Conservation (phyloP, 2,329 filamentous ascomycete genomes). For the Colletotrichum agaves region DNA sequence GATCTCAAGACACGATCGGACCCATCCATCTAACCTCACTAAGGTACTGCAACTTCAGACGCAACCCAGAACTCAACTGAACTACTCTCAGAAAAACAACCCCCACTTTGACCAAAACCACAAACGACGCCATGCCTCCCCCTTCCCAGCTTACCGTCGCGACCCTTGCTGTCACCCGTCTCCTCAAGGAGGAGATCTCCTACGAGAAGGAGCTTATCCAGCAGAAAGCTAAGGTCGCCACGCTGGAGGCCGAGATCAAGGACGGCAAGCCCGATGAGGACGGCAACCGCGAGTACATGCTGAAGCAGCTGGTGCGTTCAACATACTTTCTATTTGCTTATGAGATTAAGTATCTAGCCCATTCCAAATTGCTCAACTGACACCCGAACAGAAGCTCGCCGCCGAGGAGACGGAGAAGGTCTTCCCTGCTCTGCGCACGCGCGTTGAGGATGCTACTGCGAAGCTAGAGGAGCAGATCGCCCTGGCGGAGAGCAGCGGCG, state of each 20-base stretch:
- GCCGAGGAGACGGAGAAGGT: constrained; percentile 90
- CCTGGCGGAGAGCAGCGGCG: constrained; percentile 61
- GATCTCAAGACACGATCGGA: not conserved
- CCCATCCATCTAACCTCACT: not conserved
- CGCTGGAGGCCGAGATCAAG: constrained; percentile 71
- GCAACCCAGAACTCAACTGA: not conserved
- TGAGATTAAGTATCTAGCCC: not conserved
- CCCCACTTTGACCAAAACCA: not conserved
- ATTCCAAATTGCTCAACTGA: not conserved
- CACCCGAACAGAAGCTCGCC: constrained; percentile 71
- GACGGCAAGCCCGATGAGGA: constrained; percentile 65
- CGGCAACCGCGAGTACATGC: constrained; percentile 79
- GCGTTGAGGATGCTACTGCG: constrained; percentile 76
- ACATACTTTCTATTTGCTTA: rapidly evolving
- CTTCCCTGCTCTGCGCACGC: constrained; percentile 76
- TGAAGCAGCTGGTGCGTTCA: constrained; percentile 84
- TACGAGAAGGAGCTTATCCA: constrained; percentile 87
- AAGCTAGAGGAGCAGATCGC: constrained; percentile 83
- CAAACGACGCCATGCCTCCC: constrained; percentile 71
- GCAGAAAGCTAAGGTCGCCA: constrained; percentile 77
- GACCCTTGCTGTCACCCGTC: constrained; percentile 80
- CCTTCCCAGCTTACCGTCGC: constrained; percentile 82
- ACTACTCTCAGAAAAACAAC: not conserved
- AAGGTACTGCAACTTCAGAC: constrained; percentile 1
- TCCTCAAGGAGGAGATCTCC: constrained; percentile 90